A percentile compares a stretch with the other conserved stretches of the same genome.
These are phyloP conservation scores for Harringtonia aguacate DNA, from an alignment of 2,329 filamentous ascomycete species.

Conservation along the genomic window DNA sequence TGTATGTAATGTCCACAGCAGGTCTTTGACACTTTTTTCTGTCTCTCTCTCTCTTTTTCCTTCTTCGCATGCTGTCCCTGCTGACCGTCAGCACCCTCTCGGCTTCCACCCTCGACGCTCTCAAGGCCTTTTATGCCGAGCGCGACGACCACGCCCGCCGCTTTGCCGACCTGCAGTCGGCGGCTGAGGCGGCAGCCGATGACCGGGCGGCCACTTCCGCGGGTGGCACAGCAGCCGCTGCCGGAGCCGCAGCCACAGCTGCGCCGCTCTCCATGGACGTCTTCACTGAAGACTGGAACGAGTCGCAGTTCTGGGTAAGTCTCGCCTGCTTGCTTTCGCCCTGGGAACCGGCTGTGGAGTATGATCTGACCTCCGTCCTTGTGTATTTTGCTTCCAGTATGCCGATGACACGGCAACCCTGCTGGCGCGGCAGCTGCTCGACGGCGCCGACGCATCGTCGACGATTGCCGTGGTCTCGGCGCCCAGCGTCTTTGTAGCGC, in stretches of 20 bases:
- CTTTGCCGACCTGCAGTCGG: constrained; percentile 56
- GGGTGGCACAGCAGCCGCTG: constrained; percentile 26
- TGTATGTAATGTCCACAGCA: too few relatives aligned
- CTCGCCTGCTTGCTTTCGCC: not conserved
- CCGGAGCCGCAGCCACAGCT: not conserved
- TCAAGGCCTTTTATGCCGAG: constrained; percentile 65
- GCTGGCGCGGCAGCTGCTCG: constrained; percentile 55
- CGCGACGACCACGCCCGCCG: constrained; percentile 54
- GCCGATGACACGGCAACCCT: constrained; percentile 57
- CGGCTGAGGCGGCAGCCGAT: constrained; percentile 41
- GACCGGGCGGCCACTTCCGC: not conserved
- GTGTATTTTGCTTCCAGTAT: constrained; percentile 39
- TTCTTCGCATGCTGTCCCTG: too few relatives aligned
- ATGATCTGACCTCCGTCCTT: not conserved
- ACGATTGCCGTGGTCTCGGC: constrained; percentile 61
- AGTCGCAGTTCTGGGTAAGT: constrained; percentile 71
- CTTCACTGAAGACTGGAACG: constrained; percentile 75
- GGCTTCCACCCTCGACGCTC: constrained; percentile 52
- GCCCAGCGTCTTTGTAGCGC: constrained; percentile 65
- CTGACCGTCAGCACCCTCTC: constrained; percentile 45
- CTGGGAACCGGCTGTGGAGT: too few relatives aligned
- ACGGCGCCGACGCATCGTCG: constrained; percentile 40
- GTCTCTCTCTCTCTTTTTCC: not conserved
- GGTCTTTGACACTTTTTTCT: too few relatives aligned
- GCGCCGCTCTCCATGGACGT: constrained; percentile 48